Percentiles rank a stretch among this genome's conserved stretches.
Evolutionary conservation across 2,329 filamentous ascomycete genomes (phyloP).

Genomic region (Aspergillus nomiae): DNA sequence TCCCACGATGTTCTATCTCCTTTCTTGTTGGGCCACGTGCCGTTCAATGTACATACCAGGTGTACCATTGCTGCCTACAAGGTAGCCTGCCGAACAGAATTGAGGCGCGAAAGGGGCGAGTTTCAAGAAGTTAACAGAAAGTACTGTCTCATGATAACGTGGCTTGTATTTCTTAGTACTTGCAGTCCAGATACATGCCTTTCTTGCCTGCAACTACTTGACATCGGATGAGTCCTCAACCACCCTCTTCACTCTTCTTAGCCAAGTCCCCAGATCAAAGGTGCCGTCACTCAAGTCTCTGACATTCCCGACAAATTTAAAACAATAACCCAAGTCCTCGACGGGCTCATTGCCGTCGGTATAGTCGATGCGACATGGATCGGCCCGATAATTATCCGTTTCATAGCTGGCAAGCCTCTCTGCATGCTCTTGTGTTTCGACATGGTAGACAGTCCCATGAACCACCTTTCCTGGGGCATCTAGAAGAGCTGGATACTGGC

Average conservation of each 20-base stretch:
- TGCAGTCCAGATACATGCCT: not conserved
- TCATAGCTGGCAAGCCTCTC: constrained; percentile 27
- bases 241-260: constrained; percentile 16
- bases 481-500: constrained; percentile 30
- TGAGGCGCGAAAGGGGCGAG: not conserved
- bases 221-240: not conserved
- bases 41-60: too few species aligned
- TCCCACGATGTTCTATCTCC: too few species aligned
- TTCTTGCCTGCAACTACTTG: not conserved
- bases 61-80: too few species aligned
- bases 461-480: constrained; percentile 20
- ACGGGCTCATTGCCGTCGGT: constrained; percentile 17
- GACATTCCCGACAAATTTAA: constrained; percentile 23
- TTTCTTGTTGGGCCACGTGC: too few species aligned
- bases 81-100: not conserved
- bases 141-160: not conserved
- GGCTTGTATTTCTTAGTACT: not conserved
- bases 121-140: not conserved
- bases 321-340: constrained; percentile 16
- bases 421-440: constrained; percentile 21
- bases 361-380: constrained; percentile 20
- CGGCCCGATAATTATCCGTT: constrained; percentile 20
- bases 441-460: constrained; percentile 26
- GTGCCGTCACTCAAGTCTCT: constrained; percentile 21
- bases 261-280: constrained; percentile 24